Evolutionary conservation across 2,329 filamentous ascomycete genomes (phyloP), one percentile per base, ranked within the genome.

Genomic region (Madurella mycetomatis): DNA sequence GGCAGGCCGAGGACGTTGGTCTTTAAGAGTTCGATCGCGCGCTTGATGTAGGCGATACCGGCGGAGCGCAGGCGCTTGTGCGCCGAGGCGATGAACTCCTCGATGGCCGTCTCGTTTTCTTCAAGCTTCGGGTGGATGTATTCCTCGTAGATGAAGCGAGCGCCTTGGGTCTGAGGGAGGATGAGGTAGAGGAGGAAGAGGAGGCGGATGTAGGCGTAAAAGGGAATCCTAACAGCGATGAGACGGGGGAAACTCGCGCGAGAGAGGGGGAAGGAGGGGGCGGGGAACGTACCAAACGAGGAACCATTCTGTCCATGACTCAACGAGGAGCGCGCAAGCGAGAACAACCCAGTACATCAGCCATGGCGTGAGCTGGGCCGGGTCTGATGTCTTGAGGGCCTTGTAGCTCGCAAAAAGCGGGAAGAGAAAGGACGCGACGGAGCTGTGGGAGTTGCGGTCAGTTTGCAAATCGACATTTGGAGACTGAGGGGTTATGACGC

Each of bases 291-390:
- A 86, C 87, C 91, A 97, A 69, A 81, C 81, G 45, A 97, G 81
- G 66, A 97, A 85, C 74, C 92, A 96, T 65, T 86, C 84, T 53
- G 88, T 85, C 83, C 91, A 95, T 45, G 87, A 92, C 75, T 97
- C 94, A 72, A 85, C 83, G 58, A 94, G 82, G 53, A 92, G 79
- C 64, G 86, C 83, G 69, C 89, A 86, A 57, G 89, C 88, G 61
- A 96, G 82, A 19, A 96, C 90, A 57, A 96, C 90, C 88, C 92
- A 99, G 81, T 97, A 99, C 88, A 97, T 97, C 62, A 97, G 83
- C 94, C 94, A 99, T 85, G 92, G 92, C 60, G 90, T 90, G 56
- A 96, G 81, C 68, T 95, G 85, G 39, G 90, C 86, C 2, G 92
- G 91, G 71, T 96, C 90, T 49, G 88, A 87, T 15, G 90, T 92